Evolutionary conservation across 2,329 filamentous ascomycete genomes (phyloP).

Genomic region (Penicillium psychrosexuale): DNA sequence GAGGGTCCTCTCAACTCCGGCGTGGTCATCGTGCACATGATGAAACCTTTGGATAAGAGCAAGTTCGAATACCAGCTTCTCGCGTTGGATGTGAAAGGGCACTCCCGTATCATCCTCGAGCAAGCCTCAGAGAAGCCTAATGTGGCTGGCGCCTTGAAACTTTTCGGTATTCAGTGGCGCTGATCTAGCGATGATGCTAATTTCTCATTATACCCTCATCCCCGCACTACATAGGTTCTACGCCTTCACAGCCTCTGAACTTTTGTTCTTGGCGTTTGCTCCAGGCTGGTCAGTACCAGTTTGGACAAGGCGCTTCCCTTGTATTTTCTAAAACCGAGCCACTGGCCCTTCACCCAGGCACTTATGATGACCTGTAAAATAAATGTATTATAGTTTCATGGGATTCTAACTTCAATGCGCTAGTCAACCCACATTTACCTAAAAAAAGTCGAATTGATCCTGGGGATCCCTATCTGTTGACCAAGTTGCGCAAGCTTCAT

Average conservation of each 20-base stretch:
- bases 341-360: background rate
- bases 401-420: background rate
- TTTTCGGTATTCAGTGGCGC: slow-evolving; percentile 51
- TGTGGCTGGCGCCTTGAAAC: slow-evolving; percentile 46
- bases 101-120: slow-evolving; percentile 47
- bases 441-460: background rate
- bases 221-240: background rate
- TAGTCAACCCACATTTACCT: background rate
- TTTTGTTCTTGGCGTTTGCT: background rate
- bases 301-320: background rate
- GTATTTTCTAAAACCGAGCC: slow-evolving; percentile 13
- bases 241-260: background rate
- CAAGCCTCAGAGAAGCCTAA: slow-evolving; percentile 41
- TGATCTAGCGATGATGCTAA: slow-evolving; percentile 12
- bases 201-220: background rate
- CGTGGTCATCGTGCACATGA: slow-evolving; percentile 73
- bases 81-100: slow-evolving; percentile 72
- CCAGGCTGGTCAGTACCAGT: background rate
- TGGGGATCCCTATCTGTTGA: background rate
- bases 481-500: background rate
- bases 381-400: slow-evolving; percentile 19
- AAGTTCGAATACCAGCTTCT: slow-evolving; percentile 78
- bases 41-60: slow-evolving; percentile 60
- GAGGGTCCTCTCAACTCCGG: slow-evolving; percentile 74
- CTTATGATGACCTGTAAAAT: slow-evolving; percentile 10